Base-by-base conservation (phyloP, 2,329 filamentous ascomycete genomes). In the Colletotrichum destructivum region DNA sequence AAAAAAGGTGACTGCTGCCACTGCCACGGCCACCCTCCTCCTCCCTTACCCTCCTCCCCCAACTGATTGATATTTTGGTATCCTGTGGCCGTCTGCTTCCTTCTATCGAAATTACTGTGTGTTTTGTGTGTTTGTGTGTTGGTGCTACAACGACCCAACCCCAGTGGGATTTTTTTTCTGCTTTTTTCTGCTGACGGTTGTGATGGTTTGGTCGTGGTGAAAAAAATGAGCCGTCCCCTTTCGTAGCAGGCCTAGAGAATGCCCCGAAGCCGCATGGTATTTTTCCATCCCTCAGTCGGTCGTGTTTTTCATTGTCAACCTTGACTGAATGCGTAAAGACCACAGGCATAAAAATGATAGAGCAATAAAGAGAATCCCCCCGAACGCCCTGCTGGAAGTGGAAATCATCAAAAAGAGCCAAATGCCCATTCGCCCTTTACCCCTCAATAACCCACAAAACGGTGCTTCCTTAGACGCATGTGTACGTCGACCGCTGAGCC, bases 211-310 rank as follows among this genome's bases (percentile, higher is more conserved):
- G 38, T 71, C 44, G 56, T 62, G 66, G 44, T 65, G 54, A 62
- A 40, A 62, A 40, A 54, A 44, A 42, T 31, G 51, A 59, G 56
- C 57, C 70, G 51, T 62, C 70, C 46, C 67, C 62, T 52, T 62
- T 73, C 70, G 62, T 72, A 63, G 65, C 65, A 72, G 35, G 62
- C 65, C 69, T 69, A 23, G 60, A 44, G 21, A 62, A 71, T 71
- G 65, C 65, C 62, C 61, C 38, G 52, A 63, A 69, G 35, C 65
- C 69, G 44, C 62, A 60, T 72, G 66, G 70, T 73, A 71, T 71
- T 73, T 70, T 71, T 62, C 67, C 66, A 47, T 60, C 60, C 52
- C 62, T 71, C 71, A 67, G 71, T 71, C 59, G 62, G 63, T 73
- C 68, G 63, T 73, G 64, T 71, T 62, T 38, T 62, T 56, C 46